phyloP scores from a whole-genome alignment of 1,139 yeast species.

The Saccharomyces uvarum region DNA sequence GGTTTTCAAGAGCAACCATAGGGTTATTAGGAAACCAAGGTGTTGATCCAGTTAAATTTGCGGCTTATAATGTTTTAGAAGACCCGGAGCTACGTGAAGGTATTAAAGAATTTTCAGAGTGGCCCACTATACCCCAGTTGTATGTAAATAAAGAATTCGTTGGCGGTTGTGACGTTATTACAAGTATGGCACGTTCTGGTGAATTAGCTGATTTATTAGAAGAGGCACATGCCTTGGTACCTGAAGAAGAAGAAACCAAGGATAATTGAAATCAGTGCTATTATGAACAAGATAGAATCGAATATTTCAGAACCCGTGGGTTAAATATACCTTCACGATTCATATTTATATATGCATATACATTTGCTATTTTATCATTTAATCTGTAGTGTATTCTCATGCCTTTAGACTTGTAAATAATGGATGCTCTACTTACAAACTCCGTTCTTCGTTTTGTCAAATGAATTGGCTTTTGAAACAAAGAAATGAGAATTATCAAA shows the following conservation, averaged over 20 bases:
- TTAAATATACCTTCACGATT: not conserved
- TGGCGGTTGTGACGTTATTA: slow-evolving; percentile 95
- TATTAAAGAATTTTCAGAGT: slow-evolving; percentile 86
- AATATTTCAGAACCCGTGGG: not conserved
- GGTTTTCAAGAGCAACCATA: slow-evolving; percentile 91
- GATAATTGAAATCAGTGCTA: not conserved
- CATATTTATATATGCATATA: slow-evolving; percentile 1
- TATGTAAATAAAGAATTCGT: slow-evolving; percentile 71
- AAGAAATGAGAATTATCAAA: slow-evolving; percentile 10
- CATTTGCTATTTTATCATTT: not conserved
- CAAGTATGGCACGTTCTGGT: slow-evolving; percentile 88
- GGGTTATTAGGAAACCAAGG: slow-evolving; percentile 93
- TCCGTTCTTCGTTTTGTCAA: slow-evolving; percentile 21
- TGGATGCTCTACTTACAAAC: slow-evolving; percentile 25
- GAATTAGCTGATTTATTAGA: slow-evolving; percentile 82
- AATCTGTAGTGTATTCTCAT: slow-evolving; percentile 20
- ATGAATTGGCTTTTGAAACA: slow-evolving; percentile 3
- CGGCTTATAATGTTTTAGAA: slow-evolving; percentile 93
- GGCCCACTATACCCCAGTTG: slow-evolving; percentile 57
- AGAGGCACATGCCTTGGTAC: slow-evolving; percentile 67
- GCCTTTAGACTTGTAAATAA: slow-evolving; percentile 32
- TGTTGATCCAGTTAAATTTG: slow-evolving; percentile 91
- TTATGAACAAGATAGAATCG: not conserved
- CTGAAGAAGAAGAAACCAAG: slow-evolving; percentile 48
- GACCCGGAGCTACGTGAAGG: slow-evolving; percentile 89